Evolutionary conservation across 164 flowering plant species (phyloP), one percentile per base, ranked within the genome.

Genomic region (Chimonanthus praecox): DNA sequence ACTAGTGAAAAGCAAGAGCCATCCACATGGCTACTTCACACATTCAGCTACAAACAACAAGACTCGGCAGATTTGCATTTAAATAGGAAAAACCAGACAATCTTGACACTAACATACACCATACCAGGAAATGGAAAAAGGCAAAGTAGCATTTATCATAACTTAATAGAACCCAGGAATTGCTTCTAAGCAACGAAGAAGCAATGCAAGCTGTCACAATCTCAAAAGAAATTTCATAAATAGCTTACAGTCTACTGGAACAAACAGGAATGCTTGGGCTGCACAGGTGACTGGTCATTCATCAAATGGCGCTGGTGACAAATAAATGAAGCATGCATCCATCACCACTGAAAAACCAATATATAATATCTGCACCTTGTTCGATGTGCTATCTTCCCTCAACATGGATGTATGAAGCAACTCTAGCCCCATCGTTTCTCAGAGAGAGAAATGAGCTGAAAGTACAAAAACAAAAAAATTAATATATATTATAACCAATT

Each of bases 371-470:
- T 63, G 6, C 65, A 16, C 33, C 21, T n/a, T 7, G 21, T 20
- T 63, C 1, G 1, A 16, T 8, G 4, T 16, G 15, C 21, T 20
- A 20, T 11, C 68, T 65, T 65, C 47, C 68, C 68, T 9, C 46
- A 33, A 13, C 9, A 47, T 47, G 50, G 16, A n/a, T 11, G 49
- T 45, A 71, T 7, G 20, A 6, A 21, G 18, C 47, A 64, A 64
- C 6, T 13, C 69, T 64, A 49, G 69, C 68, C 80, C 86, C 88
- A 81, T 64, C 79, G 83, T 72, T 85, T 88, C 83, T 78, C 88
- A 5, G 88, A 86, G 72, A 87, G 78, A 68, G 90, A 88, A 67
- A 87, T 78, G 21, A 88, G 88, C 94, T 89, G 91, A 69, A 33
- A 73, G n/a, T 3, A 73, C 15, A 20, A 20, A 20, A 20, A 20